These are phyloP conservation scores for Haberlea rhodopensis DNA, from an alignment of 257 asterid species.

Conservation along the genomic window DNA sequence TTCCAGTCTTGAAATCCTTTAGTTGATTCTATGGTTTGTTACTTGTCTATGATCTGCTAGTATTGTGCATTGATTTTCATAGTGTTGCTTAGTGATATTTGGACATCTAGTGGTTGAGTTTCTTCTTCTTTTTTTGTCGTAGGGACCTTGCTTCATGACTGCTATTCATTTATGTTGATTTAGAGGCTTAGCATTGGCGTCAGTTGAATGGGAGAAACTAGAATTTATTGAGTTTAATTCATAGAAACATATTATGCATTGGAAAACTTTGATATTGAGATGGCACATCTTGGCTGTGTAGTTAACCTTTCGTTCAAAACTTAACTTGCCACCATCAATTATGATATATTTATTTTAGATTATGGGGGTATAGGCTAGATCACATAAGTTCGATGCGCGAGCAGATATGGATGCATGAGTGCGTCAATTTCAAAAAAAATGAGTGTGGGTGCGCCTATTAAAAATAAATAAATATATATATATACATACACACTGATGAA, in stretches of 20 bases:
- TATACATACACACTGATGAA: no score
- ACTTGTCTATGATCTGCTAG: no score
- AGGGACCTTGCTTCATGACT: no score
- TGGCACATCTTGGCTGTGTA: background rate
- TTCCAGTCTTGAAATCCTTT: background rate
- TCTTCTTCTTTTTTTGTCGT: no score
- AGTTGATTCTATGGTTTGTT: slow-evolving; percentile 8
- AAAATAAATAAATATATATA: no score
- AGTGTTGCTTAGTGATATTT: background rate
- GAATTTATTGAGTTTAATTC: background rate
- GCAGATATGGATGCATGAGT: no score
- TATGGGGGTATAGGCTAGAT: no score
- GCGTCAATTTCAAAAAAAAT: no score
- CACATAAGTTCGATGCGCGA: no score
- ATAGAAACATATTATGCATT: background rate
- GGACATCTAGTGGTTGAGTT: background rate
- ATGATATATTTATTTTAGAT: no score
- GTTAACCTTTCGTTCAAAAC: background rate
- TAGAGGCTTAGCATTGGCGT: background rate
- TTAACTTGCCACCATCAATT: background rate
- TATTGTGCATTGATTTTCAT: slow-evolving; percentile 3
- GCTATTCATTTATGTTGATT: background rate
- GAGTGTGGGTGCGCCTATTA: no score
- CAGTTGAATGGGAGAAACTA: background rate
- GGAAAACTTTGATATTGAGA: background rate